Evolutionary conservation across 148 eudicot genomes (phyloP), one percentile per base, ranked within the genome.

Genomic region (Persicaria maculosa): DNA sequence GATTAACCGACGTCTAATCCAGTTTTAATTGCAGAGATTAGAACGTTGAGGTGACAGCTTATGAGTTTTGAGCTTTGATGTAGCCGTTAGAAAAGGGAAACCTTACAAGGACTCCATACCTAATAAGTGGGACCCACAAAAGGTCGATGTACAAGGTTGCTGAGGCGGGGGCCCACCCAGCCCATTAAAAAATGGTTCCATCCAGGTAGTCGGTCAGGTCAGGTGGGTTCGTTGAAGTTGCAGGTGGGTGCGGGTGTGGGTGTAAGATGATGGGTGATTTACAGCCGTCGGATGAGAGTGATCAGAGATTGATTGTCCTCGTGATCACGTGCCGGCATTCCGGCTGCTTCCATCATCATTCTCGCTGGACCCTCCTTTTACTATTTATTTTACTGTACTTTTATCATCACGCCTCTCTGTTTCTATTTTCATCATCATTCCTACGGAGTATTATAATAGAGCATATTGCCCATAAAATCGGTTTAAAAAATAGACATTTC

Each of bases 11-110:
- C 58, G 16, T 54, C n/a, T 54, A 19, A 54, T n/a, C 58, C 20
- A 16, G 19, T 54, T n/a, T 16, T 52, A 52, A 54, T 54, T 54
- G 22, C 58, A 15, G 16, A 7, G 7, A 54, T 54, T 54, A 54
- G 58, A 14, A n/a, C 58, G 7, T 54, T 54, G 58, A 19, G n/a
- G 20, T 54, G 7, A 54, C 7, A 1, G 15, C 7, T 22, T 22
- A 22, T 22, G 25, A 22, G 25, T 22, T 54, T 54, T 54, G 36
- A 58, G 65, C 36, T 58, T 31, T 31, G 31, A 20, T 58, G 11
- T 58, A n/a, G 65, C 40, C 65, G 65, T 19, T 58, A 58, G 65
- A 58, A 58, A 58, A 58, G 65, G 65, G 22, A 31, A 31, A 31
- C 40, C 40, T 31, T 31, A 31, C 40, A 31, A 31, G 40, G 40